Base-by-base conservation (phyloP, 257 asterid genomes). In the Leptodermis oblonga region DNA sequence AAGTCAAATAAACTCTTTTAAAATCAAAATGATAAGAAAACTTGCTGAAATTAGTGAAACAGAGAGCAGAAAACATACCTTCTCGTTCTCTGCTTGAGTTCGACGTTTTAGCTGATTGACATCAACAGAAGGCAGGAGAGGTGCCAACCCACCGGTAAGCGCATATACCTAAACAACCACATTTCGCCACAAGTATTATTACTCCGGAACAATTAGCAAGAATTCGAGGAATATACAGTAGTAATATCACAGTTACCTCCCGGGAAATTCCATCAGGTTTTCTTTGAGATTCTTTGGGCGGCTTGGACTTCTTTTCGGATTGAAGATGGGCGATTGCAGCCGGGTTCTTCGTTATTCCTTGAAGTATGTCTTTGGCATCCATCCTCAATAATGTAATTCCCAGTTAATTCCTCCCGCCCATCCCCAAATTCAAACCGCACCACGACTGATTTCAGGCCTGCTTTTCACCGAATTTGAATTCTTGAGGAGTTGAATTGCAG, bases 221-320 rank as follows among this genome's bases (percentile, higher is more conserved):
- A 25, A 1, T 5, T 4, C 12, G 56, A 34, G 41, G 7, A 26
- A 2, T 39, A 64, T 11, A 31, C 23, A 25, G 1, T 20, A 25
- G 6, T 5, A 14, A 17, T 51, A 34, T n/a, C n/a, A n/a, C n/a
- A 34, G 7, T 37, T 71, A 90, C 97, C 92, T 90, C 99, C 60
- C 99, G 88, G 23, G 99, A 94, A 77, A 94, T 86, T 70, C 99
- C 99, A 79, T 94, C 99, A 34, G 97, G 99, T 80, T 94, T 94
- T 73, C 95, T 83, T 74, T 94, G 99, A 80, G 97, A 85, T 75
- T 94, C 99, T 80, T 89, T 94, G 20, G 89, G 96, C 72, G 97
- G 88, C 76, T 82, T 87, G 51, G 97, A 73, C 73, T 94, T 94
- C 90, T 89, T 91, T 69, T 88, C 99, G 45, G 73, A 26, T 20